phyloP scores from a whole-genome alignment of 116 monocot species.

The Cymodocea nodosa region DNA sequence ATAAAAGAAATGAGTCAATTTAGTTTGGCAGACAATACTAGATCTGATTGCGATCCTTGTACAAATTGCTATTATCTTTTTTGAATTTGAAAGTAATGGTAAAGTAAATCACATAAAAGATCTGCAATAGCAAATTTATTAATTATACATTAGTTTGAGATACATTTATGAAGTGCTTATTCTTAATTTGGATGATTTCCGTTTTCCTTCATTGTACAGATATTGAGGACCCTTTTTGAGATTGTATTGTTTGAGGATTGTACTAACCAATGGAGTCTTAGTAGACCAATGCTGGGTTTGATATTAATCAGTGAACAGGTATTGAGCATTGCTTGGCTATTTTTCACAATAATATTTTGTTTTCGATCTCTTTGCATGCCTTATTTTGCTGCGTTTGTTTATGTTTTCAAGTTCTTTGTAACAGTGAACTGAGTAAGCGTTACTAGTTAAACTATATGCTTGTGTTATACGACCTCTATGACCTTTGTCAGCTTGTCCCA shows the following conservation, averaged over 20 bases:
- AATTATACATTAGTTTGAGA: no score
- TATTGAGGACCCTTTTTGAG: slow-evolving; percentile 84
- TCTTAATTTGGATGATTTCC: not conserved
- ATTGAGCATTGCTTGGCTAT: not conserved
- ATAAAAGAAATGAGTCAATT: no score
- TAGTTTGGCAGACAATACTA: no score
- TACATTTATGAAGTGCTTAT: no score
- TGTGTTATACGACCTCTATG: no score
- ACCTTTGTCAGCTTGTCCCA: no score
- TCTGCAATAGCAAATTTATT: no score
- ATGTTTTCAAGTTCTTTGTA: not conserved
- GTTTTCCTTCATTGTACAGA: slow-evolving; percentile 25
- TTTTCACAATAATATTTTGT: not conserved
- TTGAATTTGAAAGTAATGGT: no score
- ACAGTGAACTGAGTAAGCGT: not conserved
- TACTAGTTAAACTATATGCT: no score
- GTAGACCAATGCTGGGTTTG: slow-evolving; percentile 92
- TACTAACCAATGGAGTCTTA: slow-evolving; percentile 93
- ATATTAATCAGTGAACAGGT: slow-evolving; percentile 94
- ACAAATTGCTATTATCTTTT: no score
- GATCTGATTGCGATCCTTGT: no score
- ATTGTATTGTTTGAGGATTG: slow-evolving; percentile 90
- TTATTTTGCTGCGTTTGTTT: not conserved
- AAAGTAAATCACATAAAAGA: no score
- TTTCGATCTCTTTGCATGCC: not conserved